phyloP scores from a whole-genome alignment of 2,329 filamentous ascomycete species.

The Atkinsonella texensis region DNA sequence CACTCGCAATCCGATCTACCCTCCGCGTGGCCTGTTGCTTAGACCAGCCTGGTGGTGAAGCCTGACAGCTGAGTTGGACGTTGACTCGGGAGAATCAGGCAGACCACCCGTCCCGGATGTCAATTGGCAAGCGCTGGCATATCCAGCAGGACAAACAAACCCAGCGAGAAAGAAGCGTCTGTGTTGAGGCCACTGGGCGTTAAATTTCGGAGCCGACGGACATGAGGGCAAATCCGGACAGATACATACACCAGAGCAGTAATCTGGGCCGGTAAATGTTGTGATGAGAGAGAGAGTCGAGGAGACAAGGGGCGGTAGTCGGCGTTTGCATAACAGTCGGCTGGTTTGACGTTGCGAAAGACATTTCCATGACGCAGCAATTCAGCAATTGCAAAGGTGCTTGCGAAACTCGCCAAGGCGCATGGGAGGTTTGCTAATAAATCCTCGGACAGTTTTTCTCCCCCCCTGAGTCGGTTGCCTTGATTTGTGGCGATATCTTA shows the following conservation, averaged over 20 bases:
- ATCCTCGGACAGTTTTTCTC: too few species aligned
- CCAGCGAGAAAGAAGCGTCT: constrained; percentile 20
- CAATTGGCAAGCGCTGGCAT: constrained; percentile 18
- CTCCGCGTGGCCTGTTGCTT: too few species aligned
- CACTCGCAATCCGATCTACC: too few species aligned
- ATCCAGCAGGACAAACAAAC: constrained; percentile 20
- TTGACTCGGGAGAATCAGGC: constrained; percentile 11
- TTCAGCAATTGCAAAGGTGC: too few species aligned
- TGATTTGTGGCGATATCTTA: too few species aligned
- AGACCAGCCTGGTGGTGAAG: too few species aligned
- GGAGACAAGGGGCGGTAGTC: constrained; percentile 13
- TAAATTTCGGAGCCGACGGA: constrained; percentile 17
- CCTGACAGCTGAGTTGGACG: too few species aligned
- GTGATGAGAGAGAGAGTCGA: constrained; percentile 15
- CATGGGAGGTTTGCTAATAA: too few species aligned
- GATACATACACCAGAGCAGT: constrained; percentile 14
- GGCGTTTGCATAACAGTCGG: not conserved
- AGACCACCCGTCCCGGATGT: constrained; percentile 26
- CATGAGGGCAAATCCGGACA: constrained; percentile 16
- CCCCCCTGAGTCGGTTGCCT: too few species aligned
- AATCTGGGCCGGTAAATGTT: constrained; percentile 11
- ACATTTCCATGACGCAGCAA: too few species aligned
- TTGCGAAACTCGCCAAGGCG: too few species aligned
- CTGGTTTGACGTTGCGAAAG: not conserved
- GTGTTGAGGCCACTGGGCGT: constrained; percentile 17